Evolutionary conservation across 2,329 filamentous ascomycete species (phyloP), one percentile per base, ranked within the genome.

Genomic region (Ascomycota sp.): DNA sequence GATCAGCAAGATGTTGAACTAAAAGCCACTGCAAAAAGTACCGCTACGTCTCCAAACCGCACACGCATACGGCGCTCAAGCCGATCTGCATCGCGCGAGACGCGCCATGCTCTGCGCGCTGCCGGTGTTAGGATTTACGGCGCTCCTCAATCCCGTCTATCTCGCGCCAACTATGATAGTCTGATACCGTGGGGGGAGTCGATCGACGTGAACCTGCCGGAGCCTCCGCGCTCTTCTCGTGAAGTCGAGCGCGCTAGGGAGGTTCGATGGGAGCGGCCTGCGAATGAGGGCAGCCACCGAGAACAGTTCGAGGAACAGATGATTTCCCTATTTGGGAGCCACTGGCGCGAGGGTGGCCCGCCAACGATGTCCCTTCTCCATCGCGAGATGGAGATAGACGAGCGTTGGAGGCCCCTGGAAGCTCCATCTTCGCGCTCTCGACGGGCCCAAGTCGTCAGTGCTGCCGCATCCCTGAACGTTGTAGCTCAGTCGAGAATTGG

Each of bases 1-100:
- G 51, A 58, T 37, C 53, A 59, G 38, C 57, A 57, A 28, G 56
- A 60, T 35, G 32, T 58, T 27, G 40, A 47, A 10, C 38, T 44
- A 28, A 57, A 56, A 36, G 31, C 48, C 22, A 36, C 47, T 19
- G 38, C 40, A 23, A 57, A 50, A 33, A 35, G 25, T 30, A 30
- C 38, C 25, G 32, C 39, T 12, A 36, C 44, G 5, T 50, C 50
- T 17, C 44, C 46, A 24, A 38, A 46, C 27, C 56, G 56, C 29
- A 52, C 56, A 8, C 41, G 49, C n/a, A 59, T 60, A 24, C 51
- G 56, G 29, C 56, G 54, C 32, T 30, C 38, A 15, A 43, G 40
- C 31, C 53, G 51, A 10, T 30, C 38, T 13, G 46, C 47, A 20
- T 35, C 50, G 19, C 41, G 45, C 17, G 51, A 56, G 20, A 43